Conservation (phyloP, 2,329 filamentous ascomycete genomes). For the Dactylellina cionopaga region DNA sequence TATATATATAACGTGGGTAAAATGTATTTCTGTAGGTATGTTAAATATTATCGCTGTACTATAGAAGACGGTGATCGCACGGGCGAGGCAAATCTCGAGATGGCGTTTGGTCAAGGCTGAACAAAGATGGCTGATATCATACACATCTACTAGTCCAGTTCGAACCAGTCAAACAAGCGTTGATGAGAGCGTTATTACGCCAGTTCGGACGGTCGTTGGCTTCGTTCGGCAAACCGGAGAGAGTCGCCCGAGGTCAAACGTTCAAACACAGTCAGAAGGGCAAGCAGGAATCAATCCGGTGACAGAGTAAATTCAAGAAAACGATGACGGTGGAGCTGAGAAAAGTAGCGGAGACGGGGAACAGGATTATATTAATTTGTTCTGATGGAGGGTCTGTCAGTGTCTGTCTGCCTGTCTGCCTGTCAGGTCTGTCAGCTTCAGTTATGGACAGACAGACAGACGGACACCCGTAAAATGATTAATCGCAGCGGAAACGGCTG, state of each 20-base stretch:
- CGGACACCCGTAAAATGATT: background rate
- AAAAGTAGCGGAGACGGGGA: background rate
- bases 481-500: slow-evolving; percentile 3
- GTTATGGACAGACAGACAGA: background rate
- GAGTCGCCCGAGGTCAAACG: background rate
- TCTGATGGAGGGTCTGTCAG: too few species aligned
- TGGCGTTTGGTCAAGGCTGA: background rate
- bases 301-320: background rate
- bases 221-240: slow-evolving; percentile 23
- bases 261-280: slow-evolving; percentile 2
- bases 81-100: background rate
- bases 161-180: background rate
- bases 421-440: background rate
- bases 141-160: too few species aligned
- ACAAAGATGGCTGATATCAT: too few species aligned
- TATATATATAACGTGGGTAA: background rate
- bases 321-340: background rate
- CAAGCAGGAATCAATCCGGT: background rate
- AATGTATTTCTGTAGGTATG: too few species aligned
- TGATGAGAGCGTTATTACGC: slow-evolving; percentile 1
- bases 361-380: background rate
- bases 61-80: background rate
- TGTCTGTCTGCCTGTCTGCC: background rate
- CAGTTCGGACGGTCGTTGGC: background rate
- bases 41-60: too few species aligned